Conservation (phyloP, 768 basidiomycete genomes). For the Tricholoma sp. region DNA sequence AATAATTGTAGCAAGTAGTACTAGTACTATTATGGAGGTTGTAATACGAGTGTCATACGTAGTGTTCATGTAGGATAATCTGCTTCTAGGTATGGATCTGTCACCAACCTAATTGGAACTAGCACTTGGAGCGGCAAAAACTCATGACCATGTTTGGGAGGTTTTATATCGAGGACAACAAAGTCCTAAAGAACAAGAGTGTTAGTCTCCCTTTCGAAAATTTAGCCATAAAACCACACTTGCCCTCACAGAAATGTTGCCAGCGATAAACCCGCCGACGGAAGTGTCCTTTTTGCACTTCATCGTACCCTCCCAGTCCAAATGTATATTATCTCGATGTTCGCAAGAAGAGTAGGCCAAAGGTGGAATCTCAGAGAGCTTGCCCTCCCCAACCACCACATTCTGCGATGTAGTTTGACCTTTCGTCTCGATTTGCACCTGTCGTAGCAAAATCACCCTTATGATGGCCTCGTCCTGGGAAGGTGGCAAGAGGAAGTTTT, state of each 20-base stretch:
- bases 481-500: constrained; percentile 34
- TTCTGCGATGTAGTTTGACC: constrained; percentile 34
- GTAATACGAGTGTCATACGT: too few relatives aligned
- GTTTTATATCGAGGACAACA: constrained; percentile 40
- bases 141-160: constrained; percentile 21
- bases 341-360: constrained; percentile 17
- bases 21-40: too few relatives aligned
- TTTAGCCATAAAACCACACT: constrained; percentile 12
- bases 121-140: constrained; percentile 1
- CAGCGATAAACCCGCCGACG: constrained; percentile 42
- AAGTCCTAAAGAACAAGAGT: constrained; percentile 41
- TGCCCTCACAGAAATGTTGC: constrained; percentile 38
- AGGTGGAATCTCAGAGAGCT: constrained; percentile 41
- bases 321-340: constrained; percentile 22
- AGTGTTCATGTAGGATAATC: neutral
- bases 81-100: neutral
- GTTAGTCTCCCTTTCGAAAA: neutral
- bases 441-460: constrained; percentile 50
- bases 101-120: constrained; percentile 1
- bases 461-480: constrained; percentile 19
- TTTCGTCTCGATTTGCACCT: constrained; percentile 33
- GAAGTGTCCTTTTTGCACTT: constrained; percentile 30
- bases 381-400: constrained; percentile 42
- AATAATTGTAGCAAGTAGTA: too few relatives aligned
- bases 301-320: constrained; percentile 63